Percentiles rank a stretch among this genome's conserved stretches.
Conservation (phyloP, 495 filamentous ascomycete species). For the Aspergillus baeticus region DNA sequence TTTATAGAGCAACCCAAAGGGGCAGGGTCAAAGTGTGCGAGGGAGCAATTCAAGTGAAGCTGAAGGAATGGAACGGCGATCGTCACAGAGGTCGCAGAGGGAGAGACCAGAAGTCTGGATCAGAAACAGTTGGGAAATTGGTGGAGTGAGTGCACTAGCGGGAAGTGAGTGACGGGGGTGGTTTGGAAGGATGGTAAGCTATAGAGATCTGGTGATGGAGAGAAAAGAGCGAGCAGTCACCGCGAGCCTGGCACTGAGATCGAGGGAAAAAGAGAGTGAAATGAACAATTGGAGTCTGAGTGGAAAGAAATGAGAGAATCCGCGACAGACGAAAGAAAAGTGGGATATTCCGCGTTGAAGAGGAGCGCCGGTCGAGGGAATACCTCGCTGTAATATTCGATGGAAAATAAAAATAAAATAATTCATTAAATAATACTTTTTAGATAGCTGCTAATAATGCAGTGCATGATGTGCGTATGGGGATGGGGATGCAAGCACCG, state of each 20-base stretch:
- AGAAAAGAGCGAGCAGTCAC: not conserved
- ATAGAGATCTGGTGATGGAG: not conserved
- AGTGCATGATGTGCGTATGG: constrained; percentile 5
- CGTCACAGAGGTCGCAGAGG: constrained; percentile 6
- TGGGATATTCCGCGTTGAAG: constrained; percentile 11
- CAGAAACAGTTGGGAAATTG: constrained; percentile 11
- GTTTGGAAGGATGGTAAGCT: not conserved
- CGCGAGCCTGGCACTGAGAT: not conserved
- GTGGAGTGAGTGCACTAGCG: constrained; percentile 14
- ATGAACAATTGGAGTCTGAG: not conserved
- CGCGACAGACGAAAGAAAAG: constrained; percentile 7
- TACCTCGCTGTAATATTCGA: constrained; percentile 2
- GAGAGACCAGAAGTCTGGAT: constrained; percentile 14
- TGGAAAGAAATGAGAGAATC: not conserved
- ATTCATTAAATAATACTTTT: not conserved
- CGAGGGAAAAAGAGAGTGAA: constrained; percentile 3
- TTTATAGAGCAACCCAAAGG: constrained; percentile 5
- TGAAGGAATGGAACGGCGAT: constrained; percentile 15
- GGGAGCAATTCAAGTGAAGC: not conserved
- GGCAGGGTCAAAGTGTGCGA: constrained; percentile 2
- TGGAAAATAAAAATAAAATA: constrained; percentile 1
- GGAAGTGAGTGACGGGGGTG: constrained; percentile 2
- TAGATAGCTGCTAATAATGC: not conserved
- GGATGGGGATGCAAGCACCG: not conserved
- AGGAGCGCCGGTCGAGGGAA: constrained; percentile 12